Evolutionary conservation across 2,329 filamentous ascomycete species (phyloP).

Genomic region (Microsporum ferrugineum): DNA sequence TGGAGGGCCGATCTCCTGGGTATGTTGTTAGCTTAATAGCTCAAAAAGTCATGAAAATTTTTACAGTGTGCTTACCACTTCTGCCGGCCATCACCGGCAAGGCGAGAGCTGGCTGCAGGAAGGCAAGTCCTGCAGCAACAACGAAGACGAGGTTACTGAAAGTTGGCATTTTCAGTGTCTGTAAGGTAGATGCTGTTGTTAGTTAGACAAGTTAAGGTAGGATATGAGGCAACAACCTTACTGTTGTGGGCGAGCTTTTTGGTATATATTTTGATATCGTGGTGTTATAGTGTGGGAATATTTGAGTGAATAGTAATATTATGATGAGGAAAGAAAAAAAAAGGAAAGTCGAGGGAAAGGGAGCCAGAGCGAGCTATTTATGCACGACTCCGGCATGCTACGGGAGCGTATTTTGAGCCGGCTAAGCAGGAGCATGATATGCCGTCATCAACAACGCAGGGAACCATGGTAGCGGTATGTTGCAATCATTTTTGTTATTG

Average conservation of each 20-base stretch:
- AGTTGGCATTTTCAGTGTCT: background rate
- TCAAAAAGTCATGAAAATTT: background rate
- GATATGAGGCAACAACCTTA: background rate
- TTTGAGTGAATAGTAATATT: background rate
- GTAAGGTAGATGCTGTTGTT: background rate
- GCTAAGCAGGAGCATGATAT: background rate
- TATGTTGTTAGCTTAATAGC: background rate
- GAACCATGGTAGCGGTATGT: background rate
- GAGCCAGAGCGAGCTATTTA: no score
- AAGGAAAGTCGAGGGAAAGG: background rate
- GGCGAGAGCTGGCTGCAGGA: background rate
- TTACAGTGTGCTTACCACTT: background rate
- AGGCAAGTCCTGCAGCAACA: background rate
- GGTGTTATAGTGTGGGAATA: background rate
- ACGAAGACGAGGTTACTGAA: background rate
- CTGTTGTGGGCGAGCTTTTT: background rate
- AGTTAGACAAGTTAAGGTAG: background rate
- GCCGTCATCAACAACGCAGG: background rate
- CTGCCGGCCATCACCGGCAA: background rate
- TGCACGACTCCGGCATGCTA: no score
- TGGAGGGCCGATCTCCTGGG: background rate
- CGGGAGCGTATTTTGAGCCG: no score
- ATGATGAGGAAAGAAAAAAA: background rate
- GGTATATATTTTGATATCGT: background rate
- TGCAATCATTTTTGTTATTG: background rate